A percentile compares a stretch with the other conserved stretches of the same genome.
phyloP scores from a whole-genome alignment of 768 basidiomycete genomes.

The Suillus spraguei region DNA sequence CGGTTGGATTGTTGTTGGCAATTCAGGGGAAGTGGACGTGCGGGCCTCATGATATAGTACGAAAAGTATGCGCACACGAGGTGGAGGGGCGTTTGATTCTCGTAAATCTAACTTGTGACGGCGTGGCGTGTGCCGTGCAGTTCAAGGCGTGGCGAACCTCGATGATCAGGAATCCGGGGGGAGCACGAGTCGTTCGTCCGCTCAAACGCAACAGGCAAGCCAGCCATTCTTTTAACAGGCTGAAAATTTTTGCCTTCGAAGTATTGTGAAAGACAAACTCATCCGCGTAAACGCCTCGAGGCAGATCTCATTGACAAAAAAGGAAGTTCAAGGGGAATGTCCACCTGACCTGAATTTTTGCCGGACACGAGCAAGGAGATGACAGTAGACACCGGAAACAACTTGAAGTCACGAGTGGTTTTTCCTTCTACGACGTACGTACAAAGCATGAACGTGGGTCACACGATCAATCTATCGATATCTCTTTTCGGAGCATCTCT shows the following conservation, averaged over 20 bases:
- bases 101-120: constrained; percentile 20
- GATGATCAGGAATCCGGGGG: constrained; percentile 20
- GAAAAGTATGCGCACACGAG: constrained; percentile 29
- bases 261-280: constrained; percentile 10
- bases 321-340: constrained; percentile 11
- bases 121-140: constrained; percentile 34
- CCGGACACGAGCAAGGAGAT: not conserved
- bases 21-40: constrained; percentile 26
- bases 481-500: constrained; percentile 48
- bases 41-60: constrained; percentile 32
- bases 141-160: constrained; percentile 15
- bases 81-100: constrained; percentile 24
- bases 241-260: constrained; percentile 21
- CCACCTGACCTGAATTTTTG: not conserved
- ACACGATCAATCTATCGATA: constrained; percentile 18
- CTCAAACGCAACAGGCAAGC: constrained; percentile 26
- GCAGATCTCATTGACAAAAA: constrained; percentile 18
- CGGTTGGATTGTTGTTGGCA: constrained; percentile 29
- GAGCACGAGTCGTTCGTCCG: constrained; percentile 30
- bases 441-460: not conserved
- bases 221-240: constrained; percentile 24
- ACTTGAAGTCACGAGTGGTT: not conserved
- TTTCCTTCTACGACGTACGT: constrained; percentile 2
- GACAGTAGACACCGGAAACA: not conserved
- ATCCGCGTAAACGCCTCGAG: constrained; percentile 25